Evolutionary conservation across 2,329 filamentous ascomycete genomes (phyloP), one percentile per base, ranked within the genome.

Genomic region (Penicillium concentricum): DNA sequence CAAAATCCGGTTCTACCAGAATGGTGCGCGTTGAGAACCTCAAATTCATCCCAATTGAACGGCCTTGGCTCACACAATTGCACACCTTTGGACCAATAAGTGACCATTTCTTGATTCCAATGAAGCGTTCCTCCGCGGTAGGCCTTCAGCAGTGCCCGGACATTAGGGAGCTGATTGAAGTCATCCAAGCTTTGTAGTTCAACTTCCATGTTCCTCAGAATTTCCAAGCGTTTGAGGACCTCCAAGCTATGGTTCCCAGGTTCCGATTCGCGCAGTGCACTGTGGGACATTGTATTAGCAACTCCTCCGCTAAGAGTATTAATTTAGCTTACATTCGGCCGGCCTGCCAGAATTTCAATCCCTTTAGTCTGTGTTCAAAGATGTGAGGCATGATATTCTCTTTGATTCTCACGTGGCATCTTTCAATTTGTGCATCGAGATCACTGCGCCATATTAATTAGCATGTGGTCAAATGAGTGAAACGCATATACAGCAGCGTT

Each of bases 71-170:
- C 18, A 30, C 55, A 57, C 34, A 57, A 28, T 50, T 51, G 49
- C n/a, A 32, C 24, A 13, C 54, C 54, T 16, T 47, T 6, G 7
- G 37, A 53, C 57, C 57, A 57, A 32, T 59, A 54, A 9, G 54
- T 54, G 12, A 59, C 42, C 34, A 54, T 12, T 2, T 50, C 41
- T 38, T 13, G 4, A 9, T 41, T 37, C 45, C 50, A 51, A 8
- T 54, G 16, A n/a, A 59, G 30, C 2, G 6, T 24, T 10, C 35
- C 28, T 10, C 20, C 8, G 6, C 50, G 50, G 20, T 57, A 57
- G 16, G 54, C 57, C 15, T 28, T 18, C 10, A 48, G 16, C 8
- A 59, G 12, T 20, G 54, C 49, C 13, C 13, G 18, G 2, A 54
- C 22, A 38, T 54, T 59, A 7, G 12, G 16, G 20, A 57, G 37